Evolutionary conservation across 306 rosid species (phyloP).

Genomic region (Cicer pinnatifidum): DNA sequence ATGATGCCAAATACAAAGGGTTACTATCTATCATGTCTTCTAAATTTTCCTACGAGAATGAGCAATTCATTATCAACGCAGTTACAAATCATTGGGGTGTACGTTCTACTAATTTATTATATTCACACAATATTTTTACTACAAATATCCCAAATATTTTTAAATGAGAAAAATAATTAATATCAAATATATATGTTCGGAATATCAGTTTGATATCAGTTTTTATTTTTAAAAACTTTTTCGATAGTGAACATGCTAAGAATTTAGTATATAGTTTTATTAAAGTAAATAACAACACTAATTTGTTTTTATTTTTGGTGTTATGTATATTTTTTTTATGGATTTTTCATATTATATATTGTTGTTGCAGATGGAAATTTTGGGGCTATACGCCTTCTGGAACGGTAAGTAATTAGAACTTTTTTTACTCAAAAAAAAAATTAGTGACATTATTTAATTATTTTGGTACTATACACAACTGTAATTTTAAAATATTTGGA

Average conservation of each 20-base stretch:
- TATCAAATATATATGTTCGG: no score
- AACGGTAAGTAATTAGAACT: slow-evolving; percentile 44
- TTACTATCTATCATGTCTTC: slow-evolving; percentile 57
- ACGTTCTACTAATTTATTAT: not conserved
- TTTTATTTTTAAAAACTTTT: no score
- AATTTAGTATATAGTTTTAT: not conserved
- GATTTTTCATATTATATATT: not conserved
- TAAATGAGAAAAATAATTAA: no score
- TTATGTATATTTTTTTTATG: not conserved
- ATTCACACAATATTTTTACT: no score
- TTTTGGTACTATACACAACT: no score
- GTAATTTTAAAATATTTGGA: no score
- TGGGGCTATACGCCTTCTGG: slow-evolving; percentile 49
- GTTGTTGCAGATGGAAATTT: slow-evolving; percentile 54
- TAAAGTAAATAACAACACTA: no score
- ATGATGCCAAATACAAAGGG: slow-evolving; percentile 38
- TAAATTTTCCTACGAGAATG: slow-evolving; percentile 53
- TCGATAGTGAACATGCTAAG: not conserved
- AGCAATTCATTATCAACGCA: slow-evolving; percentile 16
- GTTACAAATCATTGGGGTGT: slow-evolving; percentile 54
- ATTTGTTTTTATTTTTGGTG: not conserved
- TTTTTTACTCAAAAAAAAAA: no score
- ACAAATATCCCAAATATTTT: no score
- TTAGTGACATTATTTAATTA: no score
- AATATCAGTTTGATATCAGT: no score